Percentiles rank a stretch among this genome's conserved stretches.
Evolutionary conservation across 1,284 basidiomycete species (phyloP).

Genomic region (Ustilago nuda): DNA sequence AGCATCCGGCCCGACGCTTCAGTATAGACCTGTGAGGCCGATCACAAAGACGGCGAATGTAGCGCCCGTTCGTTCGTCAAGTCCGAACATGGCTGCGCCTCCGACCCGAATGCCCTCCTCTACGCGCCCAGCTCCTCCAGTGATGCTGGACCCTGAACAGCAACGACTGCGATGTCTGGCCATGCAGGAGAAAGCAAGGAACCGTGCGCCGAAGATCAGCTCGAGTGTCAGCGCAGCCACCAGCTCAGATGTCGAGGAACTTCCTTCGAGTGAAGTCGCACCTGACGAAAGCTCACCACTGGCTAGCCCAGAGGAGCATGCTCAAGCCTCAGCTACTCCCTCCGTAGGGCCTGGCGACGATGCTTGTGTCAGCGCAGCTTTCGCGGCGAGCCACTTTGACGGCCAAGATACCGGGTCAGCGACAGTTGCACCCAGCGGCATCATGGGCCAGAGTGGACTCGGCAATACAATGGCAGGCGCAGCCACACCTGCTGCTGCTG

Average conservation of each 20-base stretch:
- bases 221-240: constrained; percentile 11
- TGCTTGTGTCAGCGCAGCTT: constrained; percentile 5
- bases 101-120: constrained; percentile 11
- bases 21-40: constrained; percentile 4
- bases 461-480: not conserved
- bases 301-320: not conserved
- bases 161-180: constrained; percentile 47
- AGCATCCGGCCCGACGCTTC: not conserved
- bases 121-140: constrained; percentile 22
- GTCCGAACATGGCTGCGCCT: constrained; percentile 17
- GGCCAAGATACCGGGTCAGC: constrained; percentile 3
- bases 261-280: constrained; percentile 11
- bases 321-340: not conserved
- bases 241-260: constrained; percentile 32
- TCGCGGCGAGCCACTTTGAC: constrained; percentile 13
- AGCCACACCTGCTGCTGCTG: constrained; percentile 5
- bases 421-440: not conserved
- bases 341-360: not conserved
- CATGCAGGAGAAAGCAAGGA: constrained; percentile 48
- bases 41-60: not conserved
- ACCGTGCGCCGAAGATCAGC: constrained; percentile 22
- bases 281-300: constrained; percentile 7
- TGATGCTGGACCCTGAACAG: constrained; percentile 38
- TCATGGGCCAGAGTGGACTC: no score
- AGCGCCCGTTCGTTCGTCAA: constrained; percentile 21